Evolutionary conservation across 2,329 filamentous ascomycete species (phyloP).

Genomic region (Diaporthe eres): DNA sequence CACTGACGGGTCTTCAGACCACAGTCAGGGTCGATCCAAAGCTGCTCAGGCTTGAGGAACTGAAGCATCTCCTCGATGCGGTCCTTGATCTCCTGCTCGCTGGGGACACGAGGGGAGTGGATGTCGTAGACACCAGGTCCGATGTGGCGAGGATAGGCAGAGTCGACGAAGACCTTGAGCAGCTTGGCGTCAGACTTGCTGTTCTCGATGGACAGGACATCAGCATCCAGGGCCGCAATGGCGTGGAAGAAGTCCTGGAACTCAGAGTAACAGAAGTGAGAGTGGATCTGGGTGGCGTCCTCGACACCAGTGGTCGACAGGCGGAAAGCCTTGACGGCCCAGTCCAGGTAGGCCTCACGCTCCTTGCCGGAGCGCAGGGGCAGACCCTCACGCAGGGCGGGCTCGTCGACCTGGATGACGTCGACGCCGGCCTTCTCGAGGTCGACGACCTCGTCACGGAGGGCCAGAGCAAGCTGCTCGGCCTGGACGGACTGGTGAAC

Average conservation of each 20-base stretch:
- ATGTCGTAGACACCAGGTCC: constrained; percentile 99
- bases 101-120: constrained; percentile 97
- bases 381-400: constrained; percentile 98
- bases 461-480: constrained; percentile 97
- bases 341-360: constrained; percentile 95
- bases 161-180: constrained; percentile 97
- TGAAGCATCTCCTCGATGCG: constrained; percentile 98
- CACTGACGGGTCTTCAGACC: constrained; percentile 99
- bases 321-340: constrained; percentile 98
- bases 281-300: constrained; percentile 99
- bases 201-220: constrained; percentile 99
- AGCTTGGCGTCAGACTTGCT: constrained; percentile 99
- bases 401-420: constrained; percentile 99
- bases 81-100: constrained; percentile 98
- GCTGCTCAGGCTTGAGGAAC: constrained; percentile 97
- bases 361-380: constrained; percentile 94
- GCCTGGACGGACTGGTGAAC: constrained; percentile 99
- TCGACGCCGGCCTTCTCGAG: constrained; percentile 96
- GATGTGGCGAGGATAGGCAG: constrained; percentile 97
- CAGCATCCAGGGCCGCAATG: constrained; percentile 96
- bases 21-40: constrained; percentile 99
- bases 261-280: constrained; percentile 99
- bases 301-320: constrained; percentile 93
- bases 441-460: constrained; percentile 98
- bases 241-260: constrained; percentile 99